Base-by-base conservation (phyloP, 192 early-diverging fungal genomes). In the Backusella parvicylindrica region DNA sequence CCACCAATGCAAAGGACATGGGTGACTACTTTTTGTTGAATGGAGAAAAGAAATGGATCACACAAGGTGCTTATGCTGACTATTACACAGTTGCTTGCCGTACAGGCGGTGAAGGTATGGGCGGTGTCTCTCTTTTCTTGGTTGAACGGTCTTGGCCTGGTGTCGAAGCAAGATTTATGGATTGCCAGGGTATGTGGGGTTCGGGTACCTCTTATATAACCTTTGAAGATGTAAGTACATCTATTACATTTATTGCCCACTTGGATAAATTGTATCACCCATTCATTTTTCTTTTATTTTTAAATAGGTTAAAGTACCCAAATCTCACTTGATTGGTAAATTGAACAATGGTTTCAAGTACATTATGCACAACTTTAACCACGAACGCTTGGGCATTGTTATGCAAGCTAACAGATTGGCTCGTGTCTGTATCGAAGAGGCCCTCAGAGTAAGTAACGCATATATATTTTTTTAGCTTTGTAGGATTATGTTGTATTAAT, bases 31-130 rank as follows among this genome's bases (percentile, higher is more conserved):
- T 90, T 87, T 64, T 93, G 1, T 82, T 94, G 49, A 94, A 93
- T 76, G 95, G 96, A 64, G 87, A 91, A 76, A 98, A 98, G 88
- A 98, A 96, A 94, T 98, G 97, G 97, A 98, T 98, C 80, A 98
- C 97, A 68, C 97, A 98, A 77, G 96, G 95, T 74, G 92, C 91
- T 36, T 92, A 96, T 80, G 97, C 96, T 69, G 95, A 98, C 87
- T 98, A 92, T 93, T 97, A 89, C 91, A 84, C 91, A 16, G 87
- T 80, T 15, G 94, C 93, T 75, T 88, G 80, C 28, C 89, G 93
- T 35, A 85, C 97, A 18, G 97, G 92, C 60, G 91, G 89, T 81
- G 94, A 91, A 21, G 95, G 97, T 79, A 97, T 95, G 23, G 95
- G 94, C 0, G 91, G 90, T 31, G 86, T 92, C 36, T 88, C 91